These are phyloP conservation scores for Alternaria angustiovoidea DNA, from an alignment of 2,329 filamentous ascomycete species.

Conservation along the genomic window DNA sequence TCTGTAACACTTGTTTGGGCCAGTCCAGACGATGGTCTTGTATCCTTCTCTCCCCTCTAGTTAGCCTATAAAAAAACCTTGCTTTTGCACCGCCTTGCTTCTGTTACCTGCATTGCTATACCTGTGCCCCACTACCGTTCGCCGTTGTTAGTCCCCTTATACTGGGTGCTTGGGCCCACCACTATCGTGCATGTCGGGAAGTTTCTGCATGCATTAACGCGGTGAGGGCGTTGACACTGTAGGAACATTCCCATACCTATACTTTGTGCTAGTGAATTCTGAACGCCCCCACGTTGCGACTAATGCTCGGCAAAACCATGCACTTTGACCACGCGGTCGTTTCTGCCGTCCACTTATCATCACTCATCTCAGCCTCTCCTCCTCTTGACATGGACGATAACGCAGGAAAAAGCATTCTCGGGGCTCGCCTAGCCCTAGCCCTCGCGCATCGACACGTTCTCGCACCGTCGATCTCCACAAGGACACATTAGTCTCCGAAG, in stretches of 20 bases:
- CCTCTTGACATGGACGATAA: neutral
- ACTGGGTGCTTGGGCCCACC: constrained; percentile 24
- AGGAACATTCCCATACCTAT: neutral
- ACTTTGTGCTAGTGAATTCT: neutral
- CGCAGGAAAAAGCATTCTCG: constrained; percentile 33
- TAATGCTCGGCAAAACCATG: constrained; percentile 2
- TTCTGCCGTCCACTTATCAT: neutral
- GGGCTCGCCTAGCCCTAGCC: constrained; percentile 34
- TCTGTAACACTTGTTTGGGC: constrained; percentile 6
- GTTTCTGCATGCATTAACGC: constrained; percentile 21
- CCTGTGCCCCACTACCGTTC: constrained; percentile 13
- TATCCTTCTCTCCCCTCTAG: constrained; percentile 25
- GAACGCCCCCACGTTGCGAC: constrained; percentile 4
- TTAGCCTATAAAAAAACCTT: constrained; percentile 24
- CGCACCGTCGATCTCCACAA: constrained; percentile 8
- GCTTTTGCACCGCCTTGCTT: constrained; percentile 12
- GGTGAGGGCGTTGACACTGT: constrained; percentile 1
- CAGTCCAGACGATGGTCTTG: constrained; percentile 3
- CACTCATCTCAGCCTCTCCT: constrained; percentile 7
- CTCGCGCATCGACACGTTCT: constrained; percentile 21
- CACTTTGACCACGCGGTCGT: neutral
- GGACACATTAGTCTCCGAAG: constrained; percentile 22
- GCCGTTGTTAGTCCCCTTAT: constrained; percentile 12
- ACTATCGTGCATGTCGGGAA: constrained; percentile 16
- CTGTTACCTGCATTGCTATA: constrained; percentile 16